A percentile compares a stretch with the other conserved stretches of the same genome.
Evolutionary conservation across 345 rosid genomes (phyloP).

Genomic region (Lepidium africanum): DNA sequence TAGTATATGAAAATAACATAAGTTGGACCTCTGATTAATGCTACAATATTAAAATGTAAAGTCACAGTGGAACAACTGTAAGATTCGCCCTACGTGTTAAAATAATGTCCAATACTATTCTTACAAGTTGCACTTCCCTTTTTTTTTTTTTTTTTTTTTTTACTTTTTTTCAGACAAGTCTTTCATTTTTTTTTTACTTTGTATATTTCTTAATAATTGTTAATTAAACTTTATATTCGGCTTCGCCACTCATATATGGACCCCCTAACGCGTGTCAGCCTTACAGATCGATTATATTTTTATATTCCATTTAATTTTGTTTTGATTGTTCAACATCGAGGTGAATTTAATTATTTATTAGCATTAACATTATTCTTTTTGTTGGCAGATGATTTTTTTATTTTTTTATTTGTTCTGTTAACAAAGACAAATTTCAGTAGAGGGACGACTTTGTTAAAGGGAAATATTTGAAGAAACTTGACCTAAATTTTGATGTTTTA

Average conservation of each 20-base stretch:
- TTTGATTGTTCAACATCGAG: slow-evolving; percentile 12
- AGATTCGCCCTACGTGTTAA: slow-evolving; percentile 25
- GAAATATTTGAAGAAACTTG: slow-evolving; percentile 1
- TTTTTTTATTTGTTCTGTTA: neutral
- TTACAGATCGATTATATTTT: neutral
- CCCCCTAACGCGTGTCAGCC: slow-evolving; percentile 11
- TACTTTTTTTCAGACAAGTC: slow-evolving; percentile 5
- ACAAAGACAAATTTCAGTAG: neutral
- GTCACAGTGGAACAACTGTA: slow-evolving; percentile 28
- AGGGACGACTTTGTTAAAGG: neutral
- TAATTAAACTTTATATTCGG: slow-evolving; percentile 9
- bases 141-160: neutral
- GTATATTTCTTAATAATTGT: neutral
- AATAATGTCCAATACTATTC: slow-evolving; percentile 18
- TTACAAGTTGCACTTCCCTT: slow-evolving; percentile 21
- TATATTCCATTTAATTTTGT: neutral
- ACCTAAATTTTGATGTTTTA: neutral
- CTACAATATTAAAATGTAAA: slow-evolving; percentile 1
- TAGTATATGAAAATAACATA: slow-evolving; percentile 14
- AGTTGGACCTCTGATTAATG: slow-evolving; percentile 14
- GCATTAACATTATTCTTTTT: neutral
- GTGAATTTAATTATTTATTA: neutral
- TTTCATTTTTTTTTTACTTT: neutral
- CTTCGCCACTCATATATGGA: neutral
- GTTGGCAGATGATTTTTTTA: neutral